Conservation (phyloP, 2,329 filamentous ascomycete genomes). For the Penicillium vulpinum region DNA sequence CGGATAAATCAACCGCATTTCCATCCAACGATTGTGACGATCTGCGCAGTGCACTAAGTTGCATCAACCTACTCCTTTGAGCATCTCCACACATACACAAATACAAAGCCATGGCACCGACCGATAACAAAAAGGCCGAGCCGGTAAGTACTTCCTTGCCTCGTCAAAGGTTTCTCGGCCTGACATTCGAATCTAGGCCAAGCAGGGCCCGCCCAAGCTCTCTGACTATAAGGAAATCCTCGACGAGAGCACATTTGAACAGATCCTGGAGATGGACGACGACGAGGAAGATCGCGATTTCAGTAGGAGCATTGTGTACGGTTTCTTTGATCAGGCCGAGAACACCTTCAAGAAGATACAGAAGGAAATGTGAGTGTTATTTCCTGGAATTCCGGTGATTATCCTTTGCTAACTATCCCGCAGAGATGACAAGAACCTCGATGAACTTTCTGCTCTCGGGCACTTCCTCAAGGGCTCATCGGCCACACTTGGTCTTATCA, state of each 20-base stretch:
- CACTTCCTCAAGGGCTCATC: conserved; percentile 98
- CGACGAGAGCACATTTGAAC: conserved; percentile 78
- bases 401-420: background rate
- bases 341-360: conserved; percentile 87
- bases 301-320: conserved; percentile 81
- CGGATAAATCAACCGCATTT: conserved; percentile 4
- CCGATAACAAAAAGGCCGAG: conserved; percentile 29
- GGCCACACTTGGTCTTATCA: conserved; percentile 84
- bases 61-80: background rate
- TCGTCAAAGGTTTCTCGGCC: background rate
- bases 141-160: conserved; percentile 20
- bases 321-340: conserved; percentile 90
- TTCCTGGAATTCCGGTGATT: background rate
- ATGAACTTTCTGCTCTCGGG: conserved; percentile 76
- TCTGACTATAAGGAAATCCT: conserved; percentile 72
- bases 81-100: background rate
- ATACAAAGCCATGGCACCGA: conserved; percentile 28
- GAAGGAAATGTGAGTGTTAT: conserved; percentile 65
- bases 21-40: conserved; percentile 3
- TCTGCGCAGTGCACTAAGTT: conserved; percentile 6
- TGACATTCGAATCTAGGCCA: conserved; percentile 32
- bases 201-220: conserved; percentile 52
- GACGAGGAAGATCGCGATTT: conserved; percentile 84
- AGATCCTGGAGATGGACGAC: conserved; percentile 99
- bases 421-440: conserved; percentile 68